A percentile compares a stretch with the other conserved stretches of the same genome.
These are phyloP conservation scores for Cucurbita argyrosperma DNA, from an alignment of 306 rosid species.

Conservation along the genomic window DNA sequence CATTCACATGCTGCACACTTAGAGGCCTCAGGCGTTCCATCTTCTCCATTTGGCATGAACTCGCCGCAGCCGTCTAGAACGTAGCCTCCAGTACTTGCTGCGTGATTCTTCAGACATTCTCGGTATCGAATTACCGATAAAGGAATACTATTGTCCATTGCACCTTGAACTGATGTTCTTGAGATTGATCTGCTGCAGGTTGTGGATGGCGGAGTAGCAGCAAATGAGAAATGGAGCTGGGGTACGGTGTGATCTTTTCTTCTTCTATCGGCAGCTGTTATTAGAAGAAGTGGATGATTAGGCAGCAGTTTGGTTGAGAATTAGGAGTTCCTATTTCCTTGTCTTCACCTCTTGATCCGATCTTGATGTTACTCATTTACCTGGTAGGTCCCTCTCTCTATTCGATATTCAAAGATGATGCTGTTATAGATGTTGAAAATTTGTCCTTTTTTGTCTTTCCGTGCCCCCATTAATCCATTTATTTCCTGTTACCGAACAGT, in stretches of 20 bases:
- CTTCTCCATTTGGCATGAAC: conserved; percentile 80
- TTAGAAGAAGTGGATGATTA: neutral
- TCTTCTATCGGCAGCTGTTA: conserved; percentile 18
- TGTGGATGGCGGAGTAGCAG: neutral
- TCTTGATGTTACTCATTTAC: neutral
- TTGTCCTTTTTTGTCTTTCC: neutral
- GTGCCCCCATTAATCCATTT: neutral
- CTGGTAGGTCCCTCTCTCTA: conserved; percentile 1
- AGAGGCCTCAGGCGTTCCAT: conserved; percentile 38
- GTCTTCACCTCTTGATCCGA: neutral
- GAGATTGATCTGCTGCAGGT: neutral
- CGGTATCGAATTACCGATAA: conserved; percentile 23
- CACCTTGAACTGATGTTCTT: neutral
- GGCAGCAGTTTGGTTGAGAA: conserved; percentile 3
- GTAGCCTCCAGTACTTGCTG: conserved; percentile 73
- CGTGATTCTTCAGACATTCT: conserved; percentile 84
- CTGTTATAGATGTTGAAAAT: neutral
- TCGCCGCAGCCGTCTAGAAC: conserved; percentile 94
- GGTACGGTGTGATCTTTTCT: conserved; percentile 21
- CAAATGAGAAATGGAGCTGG: neutral
- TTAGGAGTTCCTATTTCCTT: conserved; percentile 3
- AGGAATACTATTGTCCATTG: neutral
- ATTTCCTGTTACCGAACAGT: conserved; percentile 7
- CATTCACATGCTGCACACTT: conserved; percentile 88
- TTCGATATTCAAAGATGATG: neutral